A percentile compares a stretch with the other conserved stretches of the same genome.
phyloP scores from a whole-genome alignment of 371 early-diverging fungal species.

The Lichtheimia ornata region DNA sequence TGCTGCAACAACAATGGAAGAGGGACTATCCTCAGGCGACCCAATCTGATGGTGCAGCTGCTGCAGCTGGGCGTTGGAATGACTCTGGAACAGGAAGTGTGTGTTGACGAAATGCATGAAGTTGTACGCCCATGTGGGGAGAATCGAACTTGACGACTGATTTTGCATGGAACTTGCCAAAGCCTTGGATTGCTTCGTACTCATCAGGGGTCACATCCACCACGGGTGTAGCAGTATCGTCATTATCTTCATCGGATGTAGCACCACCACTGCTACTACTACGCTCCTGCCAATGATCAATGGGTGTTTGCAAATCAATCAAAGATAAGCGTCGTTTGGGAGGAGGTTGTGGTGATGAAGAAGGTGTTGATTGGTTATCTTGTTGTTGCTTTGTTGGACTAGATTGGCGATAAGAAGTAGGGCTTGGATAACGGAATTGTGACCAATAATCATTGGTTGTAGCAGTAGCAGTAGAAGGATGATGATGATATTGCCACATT shows the following conservation, averaged over 20 bases:
- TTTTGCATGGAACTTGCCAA: constrained; percentile 20
- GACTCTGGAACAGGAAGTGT: constrained; percentile 30
- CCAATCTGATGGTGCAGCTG: not conserved
- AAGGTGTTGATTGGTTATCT: too few species aligned
- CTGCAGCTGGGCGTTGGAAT: constrained; percentile 18
- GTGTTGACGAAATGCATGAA: constrained; percentile 36
- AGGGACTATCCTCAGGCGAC: too few species aligned
- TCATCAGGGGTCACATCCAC: constrained; percentile 42
- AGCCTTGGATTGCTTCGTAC: constrained; percentile 48
- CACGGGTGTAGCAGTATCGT: constrained; percentile 8
- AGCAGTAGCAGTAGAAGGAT: too few species aligned
- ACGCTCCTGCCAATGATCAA: constrained; percentile 7
- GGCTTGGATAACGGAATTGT: too few species aligned
- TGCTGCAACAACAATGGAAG: too few species aligned
- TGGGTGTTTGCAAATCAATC: constrained; percentile 21
- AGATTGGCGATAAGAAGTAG: too few species aligned
- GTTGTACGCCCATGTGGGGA: constrained; percentile 32
- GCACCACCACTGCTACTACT: constrained; percentile 1
- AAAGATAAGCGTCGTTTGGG: constrained; percentile 15
- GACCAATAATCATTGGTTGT: too few species aligned
- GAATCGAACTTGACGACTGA: constrained; percentile 9
- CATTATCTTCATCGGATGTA: constrained; percentile 3
- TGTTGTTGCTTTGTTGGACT: too few species aligned
- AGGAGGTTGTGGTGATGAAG: not conserved
- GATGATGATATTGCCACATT: too few species aligned